These are phyloP conservation scores for Isatis lusitanica DNA, from an alignment of 441 rosid genomes.

Conservation along the genomic window DNA sequence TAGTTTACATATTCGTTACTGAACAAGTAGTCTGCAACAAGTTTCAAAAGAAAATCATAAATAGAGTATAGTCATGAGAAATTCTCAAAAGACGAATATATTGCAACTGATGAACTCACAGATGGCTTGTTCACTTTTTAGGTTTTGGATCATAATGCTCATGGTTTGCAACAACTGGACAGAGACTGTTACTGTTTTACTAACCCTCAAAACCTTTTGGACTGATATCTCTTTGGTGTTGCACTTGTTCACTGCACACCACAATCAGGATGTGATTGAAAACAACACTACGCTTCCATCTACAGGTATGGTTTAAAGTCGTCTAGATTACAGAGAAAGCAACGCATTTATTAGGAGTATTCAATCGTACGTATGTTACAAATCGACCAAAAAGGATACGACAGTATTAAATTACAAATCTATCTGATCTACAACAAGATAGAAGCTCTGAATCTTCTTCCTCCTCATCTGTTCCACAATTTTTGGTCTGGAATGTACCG, in stretches of 20 bases:
- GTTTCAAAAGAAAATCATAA: slow-evolving; percentile 21
- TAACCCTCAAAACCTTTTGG: slow-evolving; percentile 69
- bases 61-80: slow-evolving; percentile 1
- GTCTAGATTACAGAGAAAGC: neutral
- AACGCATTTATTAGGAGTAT: neutral
- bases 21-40: slow-evolving; percentile 92
- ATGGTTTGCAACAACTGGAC: slow-evolving; percentile 96
- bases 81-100: neutral
- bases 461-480: neutral
- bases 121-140: slow-evolving; percentile 86
- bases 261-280: no score
- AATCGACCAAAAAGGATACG: slow-evolving; percentile 8
- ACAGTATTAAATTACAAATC: slow-evolving; percentile 5
- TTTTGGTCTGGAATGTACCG: neutral
- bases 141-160: slow-evolving; percentile 98
- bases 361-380: slow-evolving; percentile 25
- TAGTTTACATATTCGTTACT: slow-evolving; percentile 95
- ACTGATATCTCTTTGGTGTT: no score
- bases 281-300: neutral
- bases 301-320: neutral
- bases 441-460: neutral
- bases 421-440: slow-evolving; percentile 6
- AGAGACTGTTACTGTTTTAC: slow-evolving; percentile 64
- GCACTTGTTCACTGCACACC: no score
- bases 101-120: slow-evolving; percentile 56